These are phyloP conservation scores for Tubosaeta brunneosetosa DNA, from an alignment of 768 basidiomycete species.

Conservation along the genomic window DNA sequence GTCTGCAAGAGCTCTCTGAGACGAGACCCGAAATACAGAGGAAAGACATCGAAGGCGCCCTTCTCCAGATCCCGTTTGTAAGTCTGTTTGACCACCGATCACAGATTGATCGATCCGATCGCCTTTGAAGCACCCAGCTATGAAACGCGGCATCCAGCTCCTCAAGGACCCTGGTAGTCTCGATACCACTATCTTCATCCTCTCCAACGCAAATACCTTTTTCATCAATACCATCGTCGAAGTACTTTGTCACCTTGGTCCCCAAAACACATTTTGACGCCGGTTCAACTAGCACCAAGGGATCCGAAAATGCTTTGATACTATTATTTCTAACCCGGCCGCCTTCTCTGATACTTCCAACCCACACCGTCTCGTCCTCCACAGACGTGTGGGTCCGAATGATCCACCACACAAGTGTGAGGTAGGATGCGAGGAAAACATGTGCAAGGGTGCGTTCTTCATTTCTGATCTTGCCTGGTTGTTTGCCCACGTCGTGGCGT, in stretches of 20 bases:
- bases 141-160: constrained; percentile 81
- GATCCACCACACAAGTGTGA: constrained; percentile 79
- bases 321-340: constrained; percentile 92
- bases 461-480: neutral
- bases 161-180: constrained; percentile 61
- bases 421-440: constrained; percentile 90
- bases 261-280: neutral
- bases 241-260: constrained; percentile 35
- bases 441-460: constrained; percentile 83
- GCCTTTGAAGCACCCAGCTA: constrained; percentile 81
- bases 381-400: constrained; percentile 67
- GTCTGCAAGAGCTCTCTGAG: constrained; percentile 54
- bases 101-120: neutral
- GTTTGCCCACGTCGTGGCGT: neutral
- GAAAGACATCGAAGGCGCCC: constrained; percentile 71
- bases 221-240: constrained; percentile 89
- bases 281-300: constrained; percentile 57
- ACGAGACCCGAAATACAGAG: constrained; percentile 64
- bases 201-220: constrained; percentile 91
- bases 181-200: constrained; percentile 75
- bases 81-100: constrained; percentile 21
- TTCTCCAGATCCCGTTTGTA: constrained; percentile 85
- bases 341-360: constrained; percentile 62
- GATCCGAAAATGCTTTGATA: constrained; percentile 66
- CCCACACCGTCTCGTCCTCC: constrained; percentile 66